Percentiles rank a stretch among this genome's conserved stretches.
phyloP scores from a whole-genome alignment of 75 land plant species.

The Selaginella moellendorffii region DNA sequence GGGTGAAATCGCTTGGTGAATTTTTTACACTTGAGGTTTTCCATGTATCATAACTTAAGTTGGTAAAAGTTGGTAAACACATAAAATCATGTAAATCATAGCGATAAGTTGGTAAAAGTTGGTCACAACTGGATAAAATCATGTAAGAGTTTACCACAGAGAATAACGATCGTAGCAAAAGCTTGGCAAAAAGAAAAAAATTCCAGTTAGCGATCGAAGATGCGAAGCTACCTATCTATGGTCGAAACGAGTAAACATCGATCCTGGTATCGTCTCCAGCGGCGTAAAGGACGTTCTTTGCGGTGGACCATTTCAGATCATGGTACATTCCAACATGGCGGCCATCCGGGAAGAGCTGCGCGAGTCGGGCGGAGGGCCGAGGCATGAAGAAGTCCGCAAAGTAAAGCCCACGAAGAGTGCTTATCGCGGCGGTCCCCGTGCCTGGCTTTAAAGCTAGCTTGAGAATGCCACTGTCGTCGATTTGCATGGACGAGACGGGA shows the following conservation, averaged over 20 bases:
- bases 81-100: no score
- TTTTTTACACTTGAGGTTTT: no score
- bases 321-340: slow-evolving; percentile 21
- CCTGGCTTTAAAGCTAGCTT: slow-evolving; percentile 16
- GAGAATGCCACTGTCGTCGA: slow-evolving; percentile 18
- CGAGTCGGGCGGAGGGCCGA: slow-evolving; percentile 15
- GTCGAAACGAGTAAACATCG: slow-evolving; percentile 19
- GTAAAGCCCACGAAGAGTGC: slow-evolving; percentile 19
- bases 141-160: no score
- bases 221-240: no score
- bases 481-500: slow-evolving; percentile 17
- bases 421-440: slow-evolving; percentile 13
- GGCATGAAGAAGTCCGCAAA: slow-evolving; percentile 11
- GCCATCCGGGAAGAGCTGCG: slow-evolving; percentile 14
- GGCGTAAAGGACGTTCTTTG: slow-evolving; percentile 13
- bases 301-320: slow-evolving; percentile 18
- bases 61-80: no score
- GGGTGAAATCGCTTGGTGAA: no score
- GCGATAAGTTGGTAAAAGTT: no score
- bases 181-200: no score
- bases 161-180: no score
- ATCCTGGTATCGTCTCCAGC: slow-evolving; percentile 22
- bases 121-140: no score
- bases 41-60: no score
- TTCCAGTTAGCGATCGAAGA: no score